These are phyloP conservation scores for Microthyrium microscopicum DNA, from an alignment of 2,329 filamentous ascomycete genomes.

Conservation along the genomic window DNA sequence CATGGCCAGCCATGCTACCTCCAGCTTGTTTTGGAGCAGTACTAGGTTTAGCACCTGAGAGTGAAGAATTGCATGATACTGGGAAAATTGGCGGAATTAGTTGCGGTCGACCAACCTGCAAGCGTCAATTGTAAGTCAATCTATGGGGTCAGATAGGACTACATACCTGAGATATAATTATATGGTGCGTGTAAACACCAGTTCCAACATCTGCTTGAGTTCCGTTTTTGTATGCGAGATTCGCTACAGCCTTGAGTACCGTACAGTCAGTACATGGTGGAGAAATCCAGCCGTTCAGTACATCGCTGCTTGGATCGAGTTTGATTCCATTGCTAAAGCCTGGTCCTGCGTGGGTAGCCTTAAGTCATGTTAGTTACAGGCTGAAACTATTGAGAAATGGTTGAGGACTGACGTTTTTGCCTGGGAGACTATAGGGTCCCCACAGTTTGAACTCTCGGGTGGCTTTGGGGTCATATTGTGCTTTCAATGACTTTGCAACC, in stretches of 20 bases:
- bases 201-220: neutral
- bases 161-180: conserved; percentile 2
- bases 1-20: too few relatives aligned
- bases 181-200: conserved; percentile 2
- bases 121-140: too few relatives aligned
- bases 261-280: conserved; percentile 5
- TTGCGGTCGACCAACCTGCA: too few relatives aligned
- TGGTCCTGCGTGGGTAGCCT: too few relatives aligned
- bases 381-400: too few relatives aligned
- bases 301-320: conserved; percentile 4
- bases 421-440: neutral
- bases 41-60: too few relatives aligned
- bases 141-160: neutral
- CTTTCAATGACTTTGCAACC: neutral
- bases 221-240: conserved; percentile 1
- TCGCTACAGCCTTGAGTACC: conserved; percentile 4
- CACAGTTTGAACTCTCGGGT: neutral
- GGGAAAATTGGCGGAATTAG: too few relatives aligned
- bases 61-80: too few relatives aligned
- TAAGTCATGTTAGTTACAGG: too few relatives aligned
- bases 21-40: neutral
- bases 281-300: conserved; percentile 1
- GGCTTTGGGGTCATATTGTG: neutral
- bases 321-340: conserved; percentile 2
- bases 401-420: neutral